Evolutionary conservation across 805 yeast species (phyloP).

Genomic region (Hanseniaspora taiwanica): DNA sequence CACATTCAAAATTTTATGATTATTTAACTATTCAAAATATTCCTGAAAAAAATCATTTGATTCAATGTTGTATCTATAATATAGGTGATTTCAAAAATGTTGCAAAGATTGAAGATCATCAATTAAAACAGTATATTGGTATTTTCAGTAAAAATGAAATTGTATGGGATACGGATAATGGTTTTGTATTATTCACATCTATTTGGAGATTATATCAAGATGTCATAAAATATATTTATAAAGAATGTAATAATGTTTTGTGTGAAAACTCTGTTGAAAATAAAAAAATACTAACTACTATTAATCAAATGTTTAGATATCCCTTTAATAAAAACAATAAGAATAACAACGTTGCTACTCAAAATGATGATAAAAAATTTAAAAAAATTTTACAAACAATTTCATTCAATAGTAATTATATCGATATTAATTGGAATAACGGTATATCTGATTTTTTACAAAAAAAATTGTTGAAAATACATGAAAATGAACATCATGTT

Average conservation of each 20-base stretch:
- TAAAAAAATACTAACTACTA: too few relatives aligned
- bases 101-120: neutral
- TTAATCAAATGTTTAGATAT: neutral
- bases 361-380: neutral
- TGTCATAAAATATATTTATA: too few relatives aligned
- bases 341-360: neutral
- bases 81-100: neutral
- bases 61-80: neutral
- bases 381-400: neutral
- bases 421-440: neutral
- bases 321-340: neutral
- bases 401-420: neutral
- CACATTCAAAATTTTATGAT: neutral
- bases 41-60: neutral
- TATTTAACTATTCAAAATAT: neutral
- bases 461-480: neutral
- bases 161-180: conserved; percentile 77
- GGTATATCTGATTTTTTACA: neutral
- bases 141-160: neutral
- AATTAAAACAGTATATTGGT: too few relatives aligned
- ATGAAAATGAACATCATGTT: neutral
- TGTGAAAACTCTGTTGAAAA: too few relatives aligned
- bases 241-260: too few relatives aligned
- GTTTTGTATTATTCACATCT: conserved; percentile 79
- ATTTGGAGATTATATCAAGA: conserved; percentile 52